Evolutionary conservation across 2,329 filamentous ascomycete genomes (phyloP).

Genomic region (Stemphylium vesicarium): DNA sequence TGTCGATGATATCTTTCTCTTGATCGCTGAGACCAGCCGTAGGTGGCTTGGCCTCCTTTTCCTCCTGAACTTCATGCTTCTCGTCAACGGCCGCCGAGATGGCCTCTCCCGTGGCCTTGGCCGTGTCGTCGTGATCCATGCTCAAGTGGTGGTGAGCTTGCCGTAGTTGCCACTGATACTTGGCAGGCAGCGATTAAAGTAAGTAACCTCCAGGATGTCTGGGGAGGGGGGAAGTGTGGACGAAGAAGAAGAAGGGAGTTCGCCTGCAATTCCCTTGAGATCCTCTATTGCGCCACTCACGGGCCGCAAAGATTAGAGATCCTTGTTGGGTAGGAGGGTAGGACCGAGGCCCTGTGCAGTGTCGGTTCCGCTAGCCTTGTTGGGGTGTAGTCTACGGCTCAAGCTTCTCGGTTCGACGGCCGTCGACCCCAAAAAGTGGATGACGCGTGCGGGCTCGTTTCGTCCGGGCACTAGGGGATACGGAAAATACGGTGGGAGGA

Average conservation of each 20-base stretch:
- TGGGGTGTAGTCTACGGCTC: neutral
- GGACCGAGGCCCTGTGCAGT: neutral
- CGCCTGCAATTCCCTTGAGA: slow-evolving; percentile 4
- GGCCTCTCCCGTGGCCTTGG: slow-evolving; percentile 20
- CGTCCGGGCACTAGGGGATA: slow-evolving; percentile 2
- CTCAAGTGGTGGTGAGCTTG: slow-evolving; percentile 13
- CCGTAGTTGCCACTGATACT: slow-evolving; percentile 11
- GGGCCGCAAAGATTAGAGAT: slow-evolving; percentile 10
- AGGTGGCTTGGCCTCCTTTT: slow-evolving; percentile 31
- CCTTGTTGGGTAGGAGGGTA: slow-evolving; percentile 1
- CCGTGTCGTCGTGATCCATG: slow-evolving; percentile 21
- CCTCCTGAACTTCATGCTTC: slow-evolving; percentile 28
- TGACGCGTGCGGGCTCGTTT: slow-evolving; percentile 7
- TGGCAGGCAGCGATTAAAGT: slow-evolving; percentile 2
- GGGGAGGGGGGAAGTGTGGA: slow-evolving; percentile 1
- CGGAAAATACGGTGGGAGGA: slow-evolving; percentile 4
- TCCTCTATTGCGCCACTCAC: slow-evolving; percentile 11
- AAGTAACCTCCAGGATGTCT: neutral
- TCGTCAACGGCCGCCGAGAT: slow-evolving; percentile 30
- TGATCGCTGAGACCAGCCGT: slow-evolving; percentile 37
- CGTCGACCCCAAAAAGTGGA: neutral
- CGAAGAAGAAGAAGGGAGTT: slow-evolving; percentile 2
- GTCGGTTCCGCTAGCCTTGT: neutral
- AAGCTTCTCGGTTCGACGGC: slow-evolving; percentile 5
- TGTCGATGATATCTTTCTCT: slow-evolving; percentile 45